These are phyloP conservation scores for Butyriboletus appendiculatus DNA, from an alignment of 1,284 basidiomycete species.

Conservation along the genomic window DNA sequence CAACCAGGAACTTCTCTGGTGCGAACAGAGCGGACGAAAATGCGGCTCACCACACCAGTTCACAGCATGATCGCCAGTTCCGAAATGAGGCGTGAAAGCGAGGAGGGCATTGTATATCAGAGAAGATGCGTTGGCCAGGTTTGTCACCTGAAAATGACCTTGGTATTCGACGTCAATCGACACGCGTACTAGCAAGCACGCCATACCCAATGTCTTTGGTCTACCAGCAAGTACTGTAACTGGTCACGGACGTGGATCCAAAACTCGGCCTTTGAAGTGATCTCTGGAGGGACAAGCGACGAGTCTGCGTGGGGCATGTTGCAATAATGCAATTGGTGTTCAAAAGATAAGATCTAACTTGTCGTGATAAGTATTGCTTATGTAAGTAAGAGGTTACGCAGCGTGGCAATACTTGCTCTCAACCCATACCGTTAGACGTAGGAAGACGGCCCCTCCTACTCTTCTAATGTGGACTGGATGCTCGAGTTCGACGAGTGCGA, in stretches of 20 bases:
- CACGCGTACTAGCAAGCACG: not conserved
- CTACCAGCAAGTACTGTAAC: slow-evolving; percentile 61
- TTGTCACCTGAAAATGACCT: slow-evolving; percentile 61
- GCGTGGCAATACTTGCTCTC: not conserved
- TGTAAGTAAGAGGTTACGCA: slow-evolving; percentile 12
- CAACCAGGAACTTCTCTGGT: not conserved
- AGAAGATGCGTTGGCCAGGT: slow-evolving; percentile 80
- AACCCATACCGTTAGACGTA: not conserved
- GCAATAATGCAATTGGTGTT: not conserved
- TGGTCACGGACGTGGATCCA: slow-evolving; percentile 75
- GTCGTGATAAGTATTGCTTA: slow-evolving; percentile 9
- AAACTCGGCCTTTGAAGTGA: slow-evolving; percentile 71
- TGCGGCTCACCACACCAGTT: slow-evolving; percentile 83
- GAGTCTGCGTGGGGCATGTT: slow-evolving; percentile 86
- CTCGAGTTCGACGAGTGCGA: slow-evolving; percentile 23
- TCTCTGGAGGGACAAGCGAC: slow-evolving; percentile 65
- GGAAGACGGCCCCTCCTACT: not conserved
- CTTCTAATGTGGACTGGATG: slow-evolving; percentile 25
- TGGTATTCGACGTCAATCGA: not conserved
- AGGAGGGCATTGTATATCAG: slow-evolving; percentile 77
- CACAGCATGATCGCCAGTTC: slow-evolving; percentile 61
- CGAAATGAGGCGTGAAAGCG: slow-evolving; percentile 68
- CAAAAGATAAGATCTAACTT: not conserved
- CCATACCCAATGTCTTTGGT: slow-evolving; percentile 75
- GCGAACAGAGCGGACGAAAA: not conserved